phyloP scores from a whole-genome alignment of 2,329 filamentous ascomycete genomes.

The Fusarium sp. region DNA sequence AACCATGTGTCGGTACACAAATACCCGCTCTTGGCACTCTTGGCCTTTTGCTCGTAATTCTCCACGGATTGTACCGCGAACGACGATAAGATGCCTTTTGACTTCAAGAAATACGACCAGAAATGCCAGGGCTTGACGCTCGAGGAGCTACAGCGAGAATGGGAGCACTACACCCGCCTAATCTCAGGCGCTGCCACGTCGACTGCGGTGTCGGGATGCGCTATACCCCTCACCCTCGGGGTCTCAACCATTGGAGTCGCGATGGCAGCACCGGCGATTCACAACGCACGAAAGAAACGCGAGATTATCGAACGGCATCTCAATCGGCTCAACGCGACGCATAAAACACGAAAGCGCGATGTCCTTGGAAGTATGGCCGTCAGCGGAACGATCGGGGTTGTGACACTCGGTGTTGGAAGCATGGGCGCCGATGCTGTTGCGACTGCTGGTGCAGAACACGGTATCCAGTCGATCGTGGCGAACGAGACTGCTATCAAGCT shows the following conservation, averaged over 20 bases:
- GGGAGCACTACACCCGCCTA: constrained; percentile 55
- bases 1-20: not conserved
- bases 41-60: fast-evolving
- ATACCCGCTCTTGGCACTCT: not conserved
- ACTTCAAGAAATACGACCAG: constrained; percentile 51
- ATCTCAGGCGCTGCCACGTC: constrained; percentile 52
- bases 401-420: constrained; percentile 49
- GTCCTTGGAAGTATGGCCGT: constrained; percentile 52
- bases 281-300: constrained; percentile 54
- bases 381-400: constrained; percentile 48
- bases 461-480: constrained; percentile 39
- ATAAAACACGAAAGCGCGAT: constrained; percentile 53
- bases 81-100: constrained; percentile 49
- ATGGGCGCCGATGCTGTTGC: constrained; percentile 49
- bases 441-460: constrained; percentile 49
- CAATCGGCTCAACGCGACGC: constrained; percentile 45
- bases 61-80: not conserved
- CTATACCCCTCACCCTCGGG: constrained; percentile 51
- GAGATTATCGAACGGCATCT: constrained; percentile 53
- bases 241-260: constrained; percentile 52
- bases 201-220: constrained; percentile 51
- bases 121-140: constrained; percentile 50
- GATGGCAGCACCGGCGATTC: constrained; percentile 51
- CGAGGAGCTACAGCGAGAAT: constrained; percentile 52
- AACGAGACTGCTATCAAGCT: constrained; percentile 50